These are phyloP conservation scores for Aspergillus novoparasiticus DNA, from an alignment of 2,329 filamentous ascomycete genomes.

Conservation along the genomic window DNA sequence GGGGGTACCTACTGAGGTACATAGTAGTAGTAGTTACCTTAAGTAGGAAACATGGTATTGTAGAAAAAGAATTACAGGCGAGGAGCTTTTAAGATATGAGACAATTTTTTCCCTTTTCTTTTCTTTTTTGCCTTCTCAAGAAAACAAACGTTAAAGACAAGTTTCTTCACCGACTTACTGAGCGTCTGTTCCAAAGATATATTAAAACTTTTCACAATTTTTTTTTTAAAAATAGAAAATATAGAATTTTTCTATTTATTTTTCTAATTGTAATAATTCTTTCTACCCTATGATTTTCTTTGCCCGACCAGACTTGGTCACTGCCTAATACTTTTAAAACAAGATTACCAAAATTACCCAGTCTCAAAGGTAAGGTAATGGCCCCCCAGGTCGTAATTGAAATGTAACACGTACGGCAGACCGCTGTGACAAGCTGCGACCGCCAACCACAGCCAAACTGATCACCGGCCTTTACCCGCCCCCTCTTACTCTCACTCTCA, in stretches of 20 bases:
- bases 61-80: background rate
- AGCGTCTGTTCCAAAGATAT: background rate
- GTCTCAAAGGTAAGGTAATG: background rate
- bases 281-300: background rate
- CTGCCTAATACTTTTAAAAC: background rate
- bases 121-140: background rate
- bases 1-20: background rate
- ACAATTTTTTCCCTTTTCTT: background rate
- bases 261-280: background rate
- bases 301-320: background rate
- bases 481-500: slow-evolving; percentile 18
- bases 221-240: background rate
- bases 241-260: background rate
- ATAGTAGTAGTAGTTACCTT: background rate
- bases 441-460: slow-evolving; percentile 8
- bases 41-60: background rate
- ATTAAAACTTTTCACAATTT: background rate
- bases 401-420: background rate
- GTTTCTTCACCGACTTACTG: background rate
- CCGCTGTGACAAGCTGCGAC: slow-evolving; percentile 6
- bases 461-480: slow-evolving; percentile 25
- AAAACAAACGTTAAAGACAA: background rate
- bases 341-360: background rate
- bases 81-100: background rate
- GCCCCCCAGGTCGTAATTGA: background rate